Base-by-base conservation (phyloP, 2,329 filamentous ascomycete genomes). In the Diplodia intermedia region DNA sequence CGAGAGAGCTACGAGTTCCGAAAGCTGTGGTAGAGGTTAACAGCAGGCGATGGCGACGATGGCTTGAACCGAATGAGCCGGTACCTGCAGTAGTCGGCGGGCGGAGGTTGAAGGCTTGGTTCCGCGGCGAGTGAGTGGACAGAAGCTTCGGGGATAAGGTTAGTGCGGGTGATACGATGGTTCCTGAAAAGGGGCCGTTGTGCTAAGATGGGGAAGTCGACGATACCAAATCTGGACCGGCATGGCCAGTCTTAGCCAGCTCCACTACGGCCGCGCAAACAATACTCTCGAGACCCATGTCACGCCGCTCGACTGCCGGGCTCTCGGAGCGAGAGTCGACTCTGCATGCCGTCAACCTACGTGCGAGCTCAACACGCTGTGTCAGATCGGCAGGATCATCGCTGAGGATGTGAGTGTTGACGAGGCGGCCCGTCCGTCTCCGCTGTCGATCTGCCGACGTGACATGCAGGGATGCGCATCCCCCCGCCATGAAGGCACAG, bases 371-470 rank as follows among this genome's bases (percentile, higher is more conserved):
- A 20, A 9, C 43, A 11, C 15, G 18, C 15, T n/a, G 18, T 43
- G 6, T n/a, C 8, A 47, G 43, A 47, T 20, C n/a, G 11, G 43
- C 43, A 14, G 43, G n/a, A 47, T 47, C 43, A 47, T 4, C 43
- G n/a, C 6, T 20, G 43, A 20, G 11, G n/a, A 20, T 11, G 36
- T 12, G 43, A 20, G n/a, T 47, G 43, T 14, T 47, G 43, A 47
- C 11, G 7, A 7, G 43, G 14, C 43, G 43, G 43, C 43, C 43
- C 43, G 43, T 20, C n/a, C 43, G 43, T 7, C 33, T 38, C 31
- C 31, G 53, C n/a, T 29, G 53, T 55, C 53, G 53, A 55, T 55
- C 54, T 38, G 54, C 54, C 33, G 53, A n/a, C 20, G 53, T 29
- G n/a, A 33, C 15, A 38, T 14, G 20, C 31, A 56, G 53, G 53